Base-by-base conservation (phyloP, 805 yeast genomes). In the Saturnispora saitoi region DNA sequence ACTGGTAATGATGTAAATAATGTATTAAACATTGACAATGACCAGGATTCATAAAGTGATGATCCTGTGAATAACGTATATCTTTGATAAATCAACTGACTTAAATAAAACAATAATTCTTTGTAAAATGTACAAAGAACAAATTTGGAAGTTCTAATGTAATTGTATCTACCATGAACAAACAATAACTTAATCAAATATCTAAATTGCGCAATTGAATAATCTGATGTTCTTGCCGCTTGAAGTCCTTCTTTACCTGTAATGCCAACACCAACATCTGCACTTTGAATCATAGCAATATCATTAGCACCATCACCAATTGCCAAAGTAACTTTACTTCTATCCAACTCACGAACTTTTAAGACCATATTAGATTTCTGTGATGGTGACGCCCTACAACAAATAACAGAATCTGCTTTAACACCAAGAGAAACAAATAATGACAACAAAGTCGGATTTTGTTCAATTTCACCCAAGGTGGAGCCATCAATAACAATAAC, bases 231-330 rank as follows among this genome's bases (percentile, higher is more conserved):
- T 57, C 99, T 73, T 0, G 99, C 96, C 0, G 99, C 99, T 60
- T 93, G 99, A 39, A 93, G 69, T 1, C 99, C 99, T 67, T 93
- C 99, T 57, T 84, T 86, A 32, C 99, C 99, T 1, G 98, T 90
- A 47, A 93, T 93, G 28, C 99, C 99, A 53, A 93, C 78, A 28
- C 99, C 99, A 48, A 93, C 88, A 65, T 93, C 98, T 0, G 99
- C 99, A 60, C 95, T 84, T 68, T 93, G 97, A 53, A 93, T 93
- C 99, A 93, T 93, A 1, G 99, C 98, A 62, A 93, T 90, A 66
- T 93, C 99, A 62, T 93, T 93, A 2, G 99, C 99, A 54, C 99
- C 99, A 68, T 93, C 99, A 7, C 99, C 99, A 61, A 93, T 86
- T 0, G 99, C 99, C 52, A 93, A 72, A 0, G 97, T 88, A 5